Base-by-base conservation (phyloP, 2,329 filamentous ascomycete species). In the Trichophyton verrucosum region DNA sequence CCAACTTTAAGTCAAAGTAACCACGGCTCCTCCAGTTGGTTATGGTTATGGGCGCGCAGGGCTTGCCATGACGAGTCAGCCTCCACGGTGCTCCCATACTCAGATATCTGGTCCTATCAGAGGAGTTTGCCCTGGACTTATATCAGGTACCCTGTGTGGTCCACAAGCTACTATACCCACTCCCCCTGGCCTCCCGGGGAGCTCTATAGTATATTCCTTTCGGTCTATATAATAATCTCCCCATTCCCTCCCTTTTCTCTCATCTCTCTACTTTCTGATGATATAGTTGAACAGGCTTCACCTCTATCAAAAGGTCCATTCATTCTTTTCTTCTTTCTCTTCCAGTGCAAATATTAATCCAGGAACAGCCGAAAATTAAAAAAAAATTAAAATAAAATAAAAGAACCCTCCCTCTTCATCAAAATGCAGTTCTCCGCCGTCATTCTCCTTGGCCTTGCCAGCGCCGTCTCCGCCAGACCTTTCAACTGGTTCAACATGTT, bases 391-490 rank as follows among this genome's bases (percentile, higher is more conserved):
- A 30, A 47, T 17, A 49, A 47, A 58, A 20, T 22, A 51, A 9
- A 8, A 3, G 22, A 8, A 24, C 38, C 15, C 13, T 11, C 40
- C 30, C 57, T n/a, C 38, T 24, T 13, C 24, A 51, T 55, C 44
- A 62, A 44, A 59, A 62, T 62, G 61, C 57, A 62, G 30, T 30
- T 61, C 59, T 58, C 57, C 59, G 42, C 61, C 36, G 33, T 57
- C 59, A 36, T 61, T 9, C 40, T 59, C 40, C 55, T 59, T 56
- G 59, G 42, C 59, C 59, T 62, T 22, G 59, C 59, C 30, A 42
- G 47, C 30, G 24, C 33, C 11, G 61, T 40, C 22, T 42, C 51
- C 30, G 61, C 59, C 17, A 30, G 36, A 38, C 61, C 60, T 30
- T 53, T 57, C 44, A 56, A 53, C 3, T 53, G 22, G 22, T 15